Percentiles rank a stretch among this genome's conserved stretches.
phyloP scores from a whole-genome alignment of 2,329 filamentous ascomycete genomes.

The Alternaria brassicae region DNA sequence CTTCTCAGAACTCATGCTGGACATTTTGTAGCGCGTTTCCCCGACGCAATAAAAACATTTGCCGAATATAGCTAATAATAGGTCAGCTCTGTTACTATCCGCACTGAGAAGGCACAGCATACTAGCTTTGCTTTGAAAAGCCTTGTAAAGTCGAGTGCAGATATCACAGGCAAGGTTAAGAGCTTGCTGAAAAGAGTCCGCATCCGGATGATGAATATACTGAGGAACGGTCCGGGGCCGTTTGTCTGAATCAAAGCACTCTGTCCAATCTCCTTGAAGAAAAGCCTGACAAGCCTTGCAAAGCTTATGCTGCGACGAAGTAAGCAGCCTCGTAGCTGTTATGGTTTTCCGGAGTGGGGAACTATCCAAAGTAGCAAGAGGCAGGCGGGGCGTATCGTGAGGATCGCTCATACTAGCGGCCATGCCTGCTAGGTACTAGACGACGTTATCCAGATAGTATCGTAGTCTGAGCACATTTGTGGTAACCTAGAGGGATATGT shows the following conservation, averaged over 20 bases:
- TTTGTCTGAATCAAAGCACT: background rate
- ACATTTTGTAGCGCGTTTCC: background rate
- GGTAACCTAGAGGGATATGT: no score
- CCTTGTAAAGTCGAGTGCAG: background rate
- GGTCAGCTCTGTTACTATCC: background rate
- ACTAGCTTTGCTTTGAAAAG: background rate
- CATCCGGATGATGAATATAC: background rate
- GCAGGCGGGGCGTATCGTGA: no score
- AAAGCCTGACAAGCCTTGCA: background rate
- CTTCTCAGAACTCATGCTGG: no score
- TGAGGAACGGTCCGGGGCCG: no score
- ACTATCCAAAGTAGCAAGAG: background rate
- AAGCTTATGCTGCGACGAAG: background rate
- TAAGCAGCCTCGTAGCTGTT: background rate
- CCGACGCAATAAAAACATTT: no score
- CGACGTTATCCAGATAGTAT: background rate
- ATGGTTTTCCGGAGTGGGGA: background rate
- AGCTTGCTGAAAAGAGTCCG: background rate
- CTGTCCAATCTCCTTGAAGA: background rate
- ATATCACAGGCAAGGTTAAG: background rate
- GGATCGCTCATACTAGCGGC: background rate
- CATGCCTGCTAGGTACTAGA: background rate
- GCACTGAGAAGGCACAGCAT: background rate
- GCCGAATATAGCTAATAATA: no score
- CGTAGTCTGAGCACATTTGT: no score